A percentile compares a stretch with the other conserved stretches of the same genome.
phyloP scores from a whole-genome alignment of 257 asterid species.

The Misopates orontium region DNA sequence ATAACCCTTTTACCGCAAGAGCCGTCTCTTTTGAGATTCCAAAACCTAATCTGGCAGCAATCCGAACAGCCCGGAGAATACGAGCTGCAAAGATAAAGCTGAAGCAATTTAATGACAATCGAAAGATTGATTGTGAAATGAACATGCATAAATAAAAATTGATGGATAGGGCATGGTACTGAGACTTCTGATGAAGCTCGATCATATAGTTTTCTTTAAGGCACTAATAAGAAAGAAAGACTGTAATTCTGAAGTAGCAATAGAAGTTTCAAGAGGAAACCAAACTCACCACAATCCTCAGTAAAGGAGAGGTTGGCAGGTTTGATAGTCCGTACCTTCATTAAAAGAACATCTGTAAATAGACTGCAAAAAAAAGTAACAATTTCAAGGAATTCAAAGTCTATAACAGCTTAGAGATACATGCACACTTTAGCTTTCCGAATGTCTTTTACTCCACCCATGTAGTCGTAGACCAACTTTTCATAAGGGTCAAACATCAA shows the following conservation, averaged over 20 bases:
- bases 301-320: slow-evolving; percentile 64
- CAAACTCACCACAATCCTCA: slow-evolving; percentile 74
- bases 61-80: slow-evolving; percentile 82
- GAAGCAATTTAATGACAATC: slow-evolving; percentile 10
- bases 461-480: slow-evolving; percentile 80
- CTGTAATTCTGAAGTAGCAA: background rate
- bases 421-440: slow-evolving; percentile 88
- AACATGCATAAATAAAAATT: slow-evolving; percentile 15
- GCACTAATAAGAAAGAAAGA: background rate
- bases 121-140: background rate
- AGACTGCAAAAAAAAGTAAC: slow-evolving; percentile 19
- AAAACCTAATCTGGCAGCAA: slow-evolving; percentile 77
- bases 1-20: slow-evolving; percentile 51
- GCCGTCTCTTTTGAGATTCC: slow-evolving; percentile 69
- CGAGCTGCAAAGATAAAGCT: slow-evolving; percentile 53
- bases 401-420: slow-evolving; percentile 49
- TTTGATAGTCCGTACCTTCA: slow-evolving; percentile 70
- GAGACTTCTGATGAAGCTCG: background rate
- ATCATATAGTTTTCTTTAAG: background rate
- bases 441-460: slow-evolving; percentile 74
- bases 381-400: slow-evolving; percentile 11
- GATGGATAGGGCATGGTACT: slow-evolving; percentile 15
- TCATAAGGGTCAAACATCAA: slow-evolving; percentile 84
- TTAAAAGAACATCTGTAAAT: slow-evolving; percentile 29
- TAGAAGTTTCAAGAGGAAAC: slow-evolving; percentile 4